A percentile compares a stretch with the other conserved stretches of the same genome.
phyloP scores from a whole-genome alignment of 2,329 filamentous ascomycete genomes.

The Stachybotrys elegans region DNA sequence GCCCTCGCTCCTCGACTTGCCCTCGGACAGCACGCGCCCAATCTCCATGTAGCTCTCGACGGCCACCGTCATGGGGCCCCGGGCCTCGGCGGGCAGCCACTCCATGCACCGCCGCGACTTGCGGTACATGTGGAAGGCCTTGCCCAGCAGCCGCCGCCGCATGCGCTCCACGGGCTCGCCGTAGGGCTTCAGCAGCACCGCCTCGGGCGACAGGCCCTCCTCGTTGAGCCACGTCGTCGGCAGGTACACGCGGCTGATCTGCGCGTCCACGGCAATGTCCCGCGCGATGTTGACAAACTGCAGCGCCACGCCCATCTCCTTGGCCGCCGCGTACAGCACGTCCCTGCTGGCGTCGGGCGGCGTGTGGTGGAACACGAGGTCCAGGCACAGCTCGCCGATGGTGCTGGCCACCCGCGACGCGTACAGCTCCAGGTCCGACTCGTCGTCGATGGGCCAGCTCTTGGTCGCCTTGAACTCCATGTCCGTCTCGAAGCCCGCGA shows the following conservation, averaged over 20 bases:
- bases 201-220: constrained; percentile 45
- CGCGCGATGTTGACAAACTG: constrained; percentile 75
- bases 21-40: constrained; percentile 52
- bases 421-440: constrained; percentile 57
- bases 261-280: constrained; percentile 64
- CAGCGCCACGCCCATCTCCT: constrained; percentile 66
- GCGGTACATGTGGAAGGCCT: constrained; percentile 57
- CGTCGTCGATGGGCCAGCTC: constrained; percentile 51
- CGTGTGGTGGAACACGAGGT: constrained; percentile 59
- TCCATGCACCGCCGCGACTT: constrained; percentile 53
- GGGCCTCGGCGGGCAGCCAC: constrained; percentile 52
- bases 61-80: constrained; percentile 61
- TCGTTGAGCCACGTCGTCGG: constrained; percentile 60
- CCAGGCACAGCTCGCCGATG: constrained; percentile 63
- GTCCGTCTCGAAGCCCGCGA: constrained; percentile 67
- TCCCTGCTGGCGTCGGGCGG: constrained; percentile 20
- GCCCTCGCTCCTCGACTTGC: constrained; percentile 29
- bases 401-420: constrained; percentile 66
- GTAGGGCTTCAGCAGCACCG: constrained; percentile 46
- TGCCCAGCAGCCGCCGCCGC: constrained; percentile 49
- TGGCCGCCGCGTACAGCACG: constrained; percentile 49
- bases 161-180: constrained; percentile 35
- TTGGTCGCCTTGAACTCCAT: constrained; percentile 41
- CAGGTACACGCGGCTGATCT: constrained; percentile 62
- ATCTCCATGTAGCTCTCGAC: constrained; percentile 77